These are phyloP conservation scores for Solanum bukasovii DNA, from an alignment of 257 asterid species.

Conservation along the genomic window DNA sequence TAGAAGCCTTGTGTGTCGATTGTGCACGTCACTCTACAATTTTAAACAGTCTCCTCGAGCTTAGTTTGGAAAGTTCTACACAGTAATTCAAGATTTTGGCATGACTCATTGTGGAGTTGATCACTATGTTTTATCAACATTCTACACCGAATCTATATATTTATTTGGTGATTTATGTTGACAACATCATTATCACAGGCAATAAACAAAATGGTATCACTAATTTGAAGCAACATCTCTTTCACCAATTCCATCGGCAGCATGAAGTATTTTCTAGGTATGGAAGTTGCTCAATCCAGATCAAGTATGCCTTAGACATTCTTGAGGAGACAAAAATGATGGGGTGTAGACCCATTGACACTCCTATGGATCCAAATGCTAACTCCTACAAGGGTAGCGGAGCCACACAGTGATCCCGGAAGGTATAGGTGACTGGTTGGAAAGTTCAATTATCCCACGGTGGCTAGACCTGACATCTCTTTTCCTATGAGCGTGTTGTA, in stretches of 20 bases:
- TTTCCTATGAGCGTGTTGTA: neutral
- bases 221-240: neutral
- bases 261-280: neutral
- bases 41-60: neutral
- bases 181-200: neutral
- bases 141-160: neutral
- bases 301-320: neutral
- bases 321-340: neutral
- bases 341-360: neutral
- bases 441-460: neutral
- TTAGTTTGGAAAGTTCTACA: neutral
- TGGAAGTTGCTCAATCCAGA: neutral
- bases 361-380: neutral
- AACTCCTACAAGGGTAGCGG: neutral
- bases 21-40: neutral
- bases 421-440: neutral
- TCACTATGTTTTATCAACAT: neutral
- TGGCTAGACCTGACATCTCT: neutral
- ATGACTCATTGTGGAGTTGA: neutral
- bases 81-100: neutral
- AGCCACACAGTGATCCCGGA: neutral
- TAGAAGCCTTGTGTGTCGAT: neutral
- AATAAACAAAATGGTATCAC: neutral
- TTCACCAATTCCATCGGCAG: neutral
- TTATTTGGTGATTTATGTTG: neutral